A percentile compares a stretch with the other conserved stretches of the same genome.
phyloP scores from a whole-genome alignment of 1,139 yeast species.

The Kazachstania sp. region DNA sequence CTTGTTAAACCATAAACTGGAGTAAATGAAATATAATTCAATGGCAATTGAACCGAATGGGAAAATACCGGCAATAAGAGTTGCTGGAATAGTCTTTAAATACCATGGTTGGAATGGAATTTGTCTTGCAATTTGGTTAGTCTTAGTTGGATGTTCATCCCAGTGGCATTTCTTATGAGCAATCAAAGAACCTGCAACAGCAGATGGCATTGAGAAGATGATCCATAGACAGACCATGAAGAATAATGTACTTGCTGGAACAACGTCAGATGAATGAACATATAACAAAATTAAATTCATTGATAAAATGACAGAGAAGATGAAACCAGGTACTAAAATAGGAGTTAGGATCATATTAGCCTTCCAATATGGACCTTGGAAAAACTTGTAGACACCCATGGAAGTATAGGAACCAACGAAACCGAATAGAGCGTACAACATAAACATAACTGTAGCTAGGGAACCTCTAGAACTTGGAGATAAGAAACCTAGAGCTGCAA shows the following conservation, averaged over 20 bases:
- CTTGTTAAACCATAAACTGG: slow-evolving; percentile 90
- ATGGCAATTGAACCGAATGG: slow-evolving; percentile 95
- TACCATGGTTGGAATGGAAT: slow-evolving; percentile 89
- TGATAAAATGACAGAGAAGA: slow-evolving; percentile 55
- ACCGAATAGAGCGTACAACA: slow-evolving; percentile 73
- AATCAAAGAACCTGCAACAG: slow-evolving; percentile 68
- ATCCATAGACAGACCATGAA: slow-evolving; percentile 83
- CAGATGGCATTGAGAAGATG: slow-evolving; percentile 72
- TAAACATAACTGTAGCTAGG: slow-evolving; percentile 78
- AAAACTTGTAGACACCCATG: slow-evolving; percentile 73
- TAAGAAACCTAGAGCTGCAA: slow-evolving; percentile 81
- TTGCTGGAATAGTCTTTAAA: slow-evolving; percentile 55
- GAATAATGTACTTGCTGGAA: slow-evolving; percentile 83
- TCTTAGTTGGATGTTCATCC: slow-evolving; percentile 59
- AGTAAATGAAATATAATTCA: slow-evolving; percentile 79
- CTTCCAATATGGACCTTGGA: slow-evolving; percentile 92
- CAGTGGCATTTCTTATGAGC: slow-evolving; percentile 60
- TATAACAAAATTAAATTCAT: slow-evolving; percentile 76
- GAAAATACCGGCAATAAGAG: slow-evolving; percentile 77
- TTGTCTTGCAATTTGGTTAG: slow-evolving; percentile 92
- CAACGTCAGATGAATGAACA: slow-evolving; percentile 86
- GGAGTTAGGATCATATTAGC: slow-evolving; percentile 78
- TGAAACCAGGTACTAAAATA: slow-evolving; percentile 66
- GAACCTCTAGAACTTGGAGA: slow-evolving; percentile 96
- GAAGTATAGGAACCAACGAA: slow-evolving; percentile 80